These are phyloP conservation scores for Patellifolia procumbens DNA, from an alignment of 179 eudicot genomes.

Conservation along the genomic window DNA sequence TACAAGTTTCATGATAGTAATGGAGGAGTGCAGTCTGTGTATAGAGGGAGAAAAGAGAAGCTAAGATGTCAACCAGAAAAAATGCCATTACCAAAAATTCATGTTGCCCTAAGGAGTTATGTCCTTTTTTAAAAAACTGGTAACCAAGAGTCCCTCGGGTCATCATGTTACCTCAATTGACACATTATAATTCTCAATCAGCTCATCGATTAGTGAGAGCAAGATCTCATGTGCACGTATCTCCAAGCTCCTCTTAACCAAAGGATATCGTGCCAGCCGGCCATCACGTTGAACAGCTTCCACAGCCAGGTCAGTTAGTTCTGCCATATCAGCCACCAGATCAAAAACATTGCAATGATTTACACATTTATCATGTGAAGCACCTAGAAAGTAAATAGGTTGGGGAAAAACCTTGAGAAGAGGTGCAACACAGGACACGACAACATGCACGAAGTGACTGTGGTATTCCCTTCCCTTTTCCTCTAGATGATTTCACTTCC, in stretches of 20 bases:
- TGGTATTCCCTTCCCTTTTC: slow-evolving; percentile 84
- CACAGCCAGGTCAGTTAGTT: slow-evolving; percentile 49
- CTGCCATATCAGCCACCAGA: slow-evolving; percentile 40
- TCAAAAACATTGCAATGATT: slow-evolving; percentile 3
- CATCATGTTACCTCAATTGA: slow-evolving; percentile 44
- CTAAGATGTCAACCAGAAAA: neutral
- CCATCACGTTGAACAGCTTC: slow-evolving; percentile 72
- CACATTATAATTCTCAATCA: slow-evolving; percentile 43
- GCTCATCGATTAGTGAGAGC: slow-evolving; percentile 40
- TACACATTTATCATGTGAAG: neutral
- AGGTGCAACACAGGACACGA: slow-evolving; percentile 62
- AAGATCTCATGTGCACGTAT: slow-evolving; percentile 68
- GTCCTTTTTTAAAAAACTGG: neutral
- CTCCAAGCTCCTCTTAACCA: slow-evolving; percentile 51
- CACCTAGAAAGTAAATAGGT: neutral
- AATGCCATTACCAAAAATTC: neutral
- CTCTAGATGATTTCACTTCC: slow-evolving; percentile 54
- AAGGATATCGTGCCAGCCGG: slow-evolving; percentile 69
- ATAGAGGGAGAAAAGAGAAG: neutral
- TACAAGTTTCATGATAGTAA: neutral
- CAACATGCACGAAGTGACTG: slow-evolving; percentile 80
- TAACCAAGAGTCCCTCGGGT: neutral
- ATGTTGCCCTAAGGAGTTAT: neutral
- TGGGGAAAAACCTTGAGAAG: slow-evolving; percentile 54
- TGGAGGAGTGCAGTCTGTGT: no score